phyloP scores from a whole-genome alignment of 805 yeast species.

The Geotrichum ghanense region DNA sequence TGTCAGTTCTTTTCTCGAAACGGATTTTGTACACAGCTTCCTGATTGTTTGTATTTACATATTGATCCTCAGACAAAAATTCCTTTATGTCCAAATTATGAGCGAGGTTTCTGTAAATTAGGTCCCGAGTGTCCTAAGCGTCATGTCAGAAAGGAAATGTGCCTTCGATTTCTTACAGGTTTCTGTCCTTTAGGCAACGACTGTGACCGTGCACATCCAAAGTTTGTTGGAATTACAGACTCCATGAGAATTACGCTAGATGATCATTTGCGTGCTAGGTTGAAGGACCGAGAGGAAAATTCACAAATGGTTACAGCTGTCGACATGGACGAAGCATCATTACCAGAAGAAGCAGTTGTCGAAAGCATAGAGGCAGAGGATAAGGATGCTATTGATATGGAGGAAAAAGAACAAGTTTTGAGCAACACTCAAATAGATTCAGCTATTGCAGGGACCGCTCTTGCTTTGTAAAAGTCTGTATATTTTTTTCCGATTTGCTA shows the following conservation, averaged over 20 bases:
- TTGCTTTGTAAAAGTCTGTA: too few relatives aligned
- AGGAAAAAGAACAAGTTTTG: too few relatives aligned
- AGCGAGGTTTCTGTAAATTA: slow-evolving; percentile 80
- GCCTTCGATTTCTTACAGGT: slow-evolving; percentile 77
- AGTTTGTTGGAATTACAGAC: slow-evolving; percentile 35
- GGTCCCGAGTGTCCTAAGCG: slow-evolving; percentile 80
- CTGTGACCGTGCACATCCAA: slow-evolving; percentile 76
- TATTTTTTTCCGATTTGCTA: too few relatives aligned
- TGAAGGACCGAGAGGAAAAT: slow-evolving; percentile 1
- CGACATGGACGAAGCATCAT: not conserved
- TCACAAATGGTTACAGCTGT: not conserved
- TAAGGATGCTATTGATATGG: too few relatives aligned
- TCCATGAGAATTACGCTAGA: slow-evolving; percentile 27
- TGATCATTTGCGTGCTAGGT: slow-evolving; percentile 2
- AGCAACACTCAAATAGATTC: too few relatives aligned
- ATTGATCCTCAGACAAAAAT: slow-evolving; percentile 80
- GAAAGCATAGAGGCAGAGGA: not conserved
- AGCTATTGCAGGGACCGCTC: too few relatives aligned
- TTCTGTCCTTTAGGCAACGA: slow-evolving; percentile 85
- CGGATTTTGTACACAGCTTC: slow-evolving; percentile 68
- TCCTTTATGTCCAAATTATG: slow-evolving; percentile 79
- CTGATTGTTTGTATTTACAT: slow-evolving; percentile 89
- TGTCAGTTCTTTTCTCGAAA: slow-evolving; percentile 71
- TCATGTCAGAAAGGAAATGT: slow-evolving; percentile 64
- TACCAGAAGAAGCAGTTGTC: not conserved